phyloP scores from a whole-genome alignment of 1,284 basidiomycete species.

The Singerocomus inundabilis region DNA sequence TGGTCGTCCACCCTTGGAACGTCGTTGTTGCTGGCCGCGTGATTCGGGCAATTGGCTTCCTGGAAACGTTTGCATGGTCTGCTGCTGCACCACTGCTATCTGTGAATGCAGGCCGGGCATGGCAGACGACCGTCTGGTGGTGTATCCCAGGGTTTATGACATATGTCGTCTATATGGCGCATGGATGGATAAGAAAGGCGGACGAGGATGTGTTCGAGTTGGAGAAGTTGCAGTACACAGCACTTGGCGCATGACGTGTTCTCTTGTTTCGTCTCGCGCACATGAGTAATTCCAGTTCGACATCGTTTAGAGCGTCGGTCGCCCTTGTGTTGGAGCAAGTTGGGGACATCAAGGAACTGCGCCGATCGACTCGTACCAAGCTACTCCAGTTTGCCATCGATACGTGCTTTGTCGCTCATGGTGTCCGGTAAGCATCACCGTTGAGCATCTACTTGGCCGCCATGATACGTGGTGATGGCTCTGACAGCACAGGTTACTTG shows the following conservation, averaged over 20 bases:
- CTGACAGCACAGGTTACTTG: constrained; percentile 26
- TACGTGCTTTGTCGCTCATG: constrained; percentile 26
- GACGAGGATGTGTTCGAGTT: constrained; percentile 48
- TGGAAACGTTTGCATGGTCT: constrained; percentile 43
- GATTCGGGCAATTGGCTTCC: constrained; percentile 41
- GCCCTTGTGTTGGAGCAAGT: constrained; percentile 18
- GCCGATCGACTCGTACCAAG: constrained; percentile 3
- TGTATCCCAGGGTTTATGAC: constrained; percentile 41
- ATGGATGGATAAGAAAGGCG: constrained; percentile 42
- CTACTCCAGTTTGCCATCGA: constrained; percentile 24
- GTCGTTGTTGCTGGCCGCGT: constrained; percentile 26
- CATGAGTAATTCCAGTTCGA: constrained; percentile 1
- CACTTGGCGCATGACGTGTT: constrained; percentile 56
- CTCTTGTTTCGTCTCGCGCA: no score
- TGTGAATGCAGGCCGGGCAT: constrained; percentile 45
- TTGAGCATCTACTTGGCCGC: neutral
- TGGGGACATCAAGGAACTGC: constrained; percentile 6
- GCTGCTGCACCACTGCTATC: constrained; percentile 48
- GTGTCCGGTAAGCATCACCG: constrained; percentile 28
- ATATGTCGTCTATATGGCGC: constrained; percentile 43
- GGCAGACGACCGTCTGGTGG: constrained; percentile 56
- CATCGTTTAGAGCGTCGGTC: constrained; percentile 19
- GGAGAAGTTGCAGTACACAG: constrained; percentile 52
- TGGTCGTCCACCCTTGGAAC: constrained; percentile 38
- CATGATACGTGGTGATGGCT: neutral